Evolutionary conservation across 169 alveolate species (phyloP).

Genomic region (Plasmodium gaboni): DNA sequence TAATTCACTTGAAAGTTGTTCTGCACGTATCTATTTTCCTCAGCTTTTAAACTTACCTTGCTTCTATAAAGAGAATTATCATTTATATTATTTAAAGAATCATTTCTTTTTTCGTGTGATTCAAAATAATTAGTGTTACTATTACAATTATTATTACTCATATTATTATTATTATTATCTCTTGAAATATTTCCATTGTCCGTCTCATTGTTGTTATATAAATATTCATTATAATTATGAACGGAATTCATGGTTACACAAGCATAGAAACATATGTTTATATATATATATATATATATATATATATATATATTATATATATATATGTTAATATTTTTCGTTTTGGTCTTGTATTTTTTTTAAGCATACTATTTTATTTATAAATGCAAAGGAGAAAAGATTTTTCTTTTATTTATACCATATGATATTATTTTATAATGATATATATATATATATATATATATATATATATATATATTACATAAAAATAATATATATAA

Average conservation of each 20-base stretch:
- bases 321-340: not conserved
- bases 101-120: conserved; percentile 1
- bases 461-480: no score
- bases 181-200: no score
- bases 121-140: not conserved
- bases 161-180: not conserved
- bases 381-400: no score
- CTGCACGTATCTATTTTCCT: not conserved
- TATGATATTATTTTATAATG: not conserved
- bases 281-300: not conserved
- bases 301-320: not conserved
- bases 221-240: conserved; percentile 21
- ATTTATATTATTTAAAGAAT: not conserved
- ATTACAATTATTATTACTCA: not conserved
- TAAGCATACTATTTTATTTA: no score
- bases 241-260: conserved; percentile 20
- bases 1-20: no score
- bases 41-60: not conserved
- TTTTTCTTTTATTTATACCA: not conserved
- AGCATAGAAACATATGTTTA: conserved; percentile 7
- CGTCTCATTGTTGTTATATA: not conserved
- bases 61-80: not conserved
- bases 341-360: no score
- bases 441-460: no score
- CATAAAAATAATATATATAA: no score